These are phyloP conservation scores for Acanthamoeba pearcei DNA, from an alignment of 208 protist genomes.

Conservation along the genomic window DNA sequence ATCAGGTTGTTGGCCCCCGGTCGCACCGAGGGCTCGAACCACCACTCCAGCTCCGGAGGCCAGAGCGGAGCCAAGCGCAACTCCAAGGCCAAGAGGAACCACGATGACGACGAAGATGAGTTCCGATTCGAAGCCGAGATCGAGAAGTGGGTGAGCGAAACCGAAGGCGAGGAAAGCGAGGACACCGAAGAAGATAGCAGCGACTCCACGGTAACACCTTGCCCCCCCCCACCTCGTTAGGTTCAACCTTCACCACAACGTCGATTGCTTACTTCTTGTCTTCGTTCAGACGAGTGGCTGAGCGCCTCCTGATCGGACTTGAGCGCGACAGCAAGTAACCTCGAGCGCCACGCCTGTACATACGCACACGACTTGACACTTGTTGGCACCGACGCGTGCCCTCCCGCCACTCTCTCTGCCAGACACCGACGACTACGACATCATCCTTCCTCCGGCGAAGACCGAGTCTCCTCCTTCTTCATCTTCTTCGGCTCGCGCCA, in stretches of 20 bases:
- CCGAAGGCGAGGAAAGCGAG: conserved; percentile 57
- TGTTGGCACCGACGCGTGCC: too few species aligned
- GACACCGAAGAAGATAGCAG: background rate
- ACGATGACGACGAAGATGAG: conserved; percentile 12
- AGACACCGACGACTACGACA: too few species aligned
- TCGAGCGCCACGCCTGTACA: too few species aligned
- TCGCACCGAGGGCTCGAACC: background rate
- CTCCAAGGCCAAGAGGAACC: background rate
- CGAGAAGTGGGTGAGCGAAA: conserved; percentile 63
- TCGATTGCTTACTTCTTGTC: background rate
- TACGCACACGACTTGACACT: too few species aligned
- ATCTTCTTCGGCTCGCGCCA: background rate
- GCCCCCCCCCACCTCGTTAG: background rate
- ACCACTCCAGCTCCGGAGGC: background rate
- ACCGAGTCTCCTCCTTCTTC: background rate
- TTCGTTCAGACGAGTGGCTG: background rate
- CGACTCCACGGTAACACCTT: background rate
- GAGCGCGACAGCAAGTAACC: background rate
- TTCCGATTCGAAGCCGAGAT: conserved; percentile 31
- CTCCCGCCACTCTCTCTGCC: too few species aligned
- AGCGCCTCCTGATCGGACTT: background rate
- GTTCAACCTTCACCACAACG: too few species aligned
- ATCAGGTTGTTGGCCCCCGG: background rate
- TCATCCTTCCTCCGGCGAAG: too few species aligned
- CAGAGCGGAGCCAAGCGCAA: background rate